Base-by-base conservation (phyloP, 2,329 filamentous ascomycete species). In the Scedosporium apiospermum region DNA sequence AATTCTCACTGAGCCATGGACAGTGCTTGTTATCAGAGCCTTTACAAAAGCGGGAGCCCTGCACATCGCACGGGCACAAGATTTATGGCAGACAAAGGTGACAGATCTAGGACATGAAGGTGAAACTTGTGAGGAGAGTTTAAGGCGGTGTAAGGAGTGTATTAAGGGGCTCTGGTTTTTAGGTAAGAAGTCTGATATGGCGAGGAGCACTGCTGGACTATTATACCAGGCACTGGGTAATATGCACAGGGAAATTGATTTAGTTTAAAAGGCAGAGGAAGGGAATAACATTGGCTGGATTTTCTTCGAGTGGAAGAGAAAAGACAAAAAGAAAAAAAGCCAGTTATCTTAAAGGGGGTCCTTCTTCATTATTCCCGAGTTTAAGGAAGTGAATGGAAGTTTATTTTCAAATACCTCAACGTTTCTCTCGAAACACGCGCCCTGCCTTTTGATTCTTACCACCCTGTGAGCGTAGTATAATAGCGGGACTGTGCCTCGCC, bases 1-100 rank as follows among this genome's bases (percentile, higher is more conserved):
- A 1, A 73, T 86, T n/a, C 68, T 86, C 62, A 84, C 82, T 0
- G 83, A 86, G 65, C 83, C 83, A 2, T 86, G 83, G 83, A 84
- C 82, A 1, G 78, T 79, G 46, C 77, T 85, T 2, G 70, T 85
- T 30, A 78, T 84, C 53, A 74, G 80, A 27, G 77, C 77, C 0
- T 85, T 85, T 63, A 75, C 78, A 26, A 80, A 77, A 67, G 78
- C 81, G 0, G 77, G 71, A 2, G 67, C 73, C 4, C 63, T 72
- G 16, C 70, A 75, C 23, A 66, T 84, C 4, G 72, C 76, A 6
- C 71, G 70, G 38, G 69, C 67, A 3, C 70, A 73, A 27, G 66
- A 70, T 62, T 65, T 66, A 51, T 66, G 67, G 41, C 65, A 66
- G 27, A 69, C 69, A 21, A 71, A 74, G 9, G 65, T 61, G 3